Percentiles rank a stretch among this genome's conserved stretches.
Conservation (phyloP, 352 stramenopile species). For the Pythium grandisporangium region DNA sequence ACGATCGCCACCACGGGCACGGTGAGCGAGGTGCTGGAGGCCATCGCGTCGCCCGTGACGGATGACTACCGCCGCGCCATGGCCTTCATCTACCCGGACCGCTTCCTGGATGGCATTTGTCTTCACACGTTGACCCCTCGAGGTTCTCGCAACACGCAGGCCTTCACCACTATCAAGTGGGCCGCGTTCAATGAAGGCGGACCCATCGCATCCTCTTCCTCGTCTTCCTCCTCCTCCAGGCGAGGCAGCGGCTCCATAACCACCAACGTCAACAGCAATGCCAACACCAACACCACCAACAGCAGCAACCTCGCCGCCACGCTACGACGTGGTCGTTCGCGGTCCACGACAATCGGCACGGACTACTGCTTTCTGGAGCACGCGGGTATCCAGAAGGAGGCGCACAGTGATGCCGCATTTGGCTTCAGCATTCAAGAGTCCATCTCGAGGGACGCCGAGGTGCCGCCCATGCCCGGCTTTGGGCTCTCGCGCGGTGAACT, state of each 20-base stretch:
- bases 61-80: conserved; percentile 63
- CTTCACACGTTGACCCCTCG: conserved; percentile 36
- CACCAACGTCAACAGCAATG: too few species aligned
- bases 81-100: conserved; percentile 44
- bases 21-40: conserved; percentile 58
- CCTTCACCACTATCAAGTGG: conserved; percentile 73
- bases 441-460: conserved; percentile 44
- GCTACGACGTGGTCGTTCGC: too few species aligned
- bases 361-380: conserved; percentile 82
- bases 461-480: conserved; percentile 43
- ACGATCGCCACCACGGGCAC: conserved; percentile 40
- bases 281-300: neutral
- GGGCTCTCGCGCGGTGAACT: conserved; percentile 43
- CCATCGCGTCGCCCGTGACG: conserved; percentile 45
- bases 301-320: conserved; percentile 12
- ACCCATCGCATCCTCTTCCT: too few species aligned
- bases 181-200: conserved; percentile 44
- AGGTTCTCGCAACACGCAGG: conserved; percentile 16
- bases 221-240: too few species aligned
- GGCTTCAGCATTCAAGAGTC: conserved; percentile 68
- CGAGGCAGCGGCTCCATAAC: too few species aligned
- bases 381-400: conserved; percentile 30
- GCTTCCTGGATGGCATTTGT: conserved; percentile 52
- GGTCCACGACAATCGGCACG: conserved; percentile 23
- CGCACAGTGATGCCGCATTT: conserved; percentile 15